phyloP scores from a whole-genome alignment of 495 filamentous ascomycete genomes.

The Penicillium fimorum region DNA sequence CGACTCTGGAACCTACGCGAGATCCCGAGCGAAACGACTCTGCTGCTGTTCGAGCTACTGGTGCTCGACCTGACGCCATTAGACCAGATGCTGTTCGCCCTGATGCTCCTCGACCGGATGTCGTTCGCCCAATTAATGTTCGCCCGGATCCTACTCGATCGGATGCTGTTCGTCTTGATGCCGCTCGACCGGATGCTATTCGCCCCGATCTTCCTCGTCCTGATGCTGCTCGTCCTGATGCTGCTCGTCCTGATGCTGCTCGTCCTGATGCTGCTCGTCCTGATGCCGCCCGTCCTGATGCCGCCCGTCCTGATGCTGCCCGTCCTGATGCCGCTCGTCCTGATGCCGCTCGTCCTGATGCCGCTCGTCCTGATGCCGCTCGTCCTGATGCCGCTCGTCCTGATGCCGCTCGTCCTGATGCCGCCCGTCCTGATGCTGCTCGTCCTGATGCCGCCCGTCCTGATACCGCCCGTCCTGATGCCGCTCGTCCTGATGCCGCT shows the following conservation, averaged over 20 bases:
- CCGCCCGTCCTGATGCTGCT: not conserved
- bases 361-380: not conserved
- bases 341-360: not conserved
- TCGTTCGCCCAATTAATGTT: not conserved
- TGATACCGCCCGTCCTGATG: slow-evolving; percentile 33
- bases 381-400: not conserved
- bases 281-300: slow-evolving; percentile 26
- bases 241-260: too few species aligned
- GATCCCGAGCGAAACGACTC: slow-evolving; percentile 44
- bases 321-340: not conserved
- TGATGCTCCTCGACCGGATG: not conserved
- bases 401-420: too few species aligned
- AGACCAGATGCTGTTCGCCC: not conserved
- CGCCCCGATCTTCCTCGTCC: not conserved
- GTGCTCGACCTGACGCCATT: not conserved
- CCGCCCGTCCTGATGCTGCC: not conserved
- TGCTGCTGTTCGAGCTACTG: slow-evolving; percentile 26
- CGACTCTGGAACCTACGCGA: slow-evolving; percentile 36
- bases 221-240: not conserved
- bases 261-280: slow-evolving; percentile 22
- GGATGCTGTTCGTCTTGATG: not conserved
- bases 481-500: not conserved
- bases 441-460: too few species aligned
- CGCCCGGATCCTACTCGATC: not conserved
- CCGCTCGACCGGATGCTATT: not conserved